Percentiles rank a stretch among this genome's conserved stretches.
Evolutionary conservation across 805 yeast genomes (phyloP).

Genomic region (Candida quercuum): DNA sequence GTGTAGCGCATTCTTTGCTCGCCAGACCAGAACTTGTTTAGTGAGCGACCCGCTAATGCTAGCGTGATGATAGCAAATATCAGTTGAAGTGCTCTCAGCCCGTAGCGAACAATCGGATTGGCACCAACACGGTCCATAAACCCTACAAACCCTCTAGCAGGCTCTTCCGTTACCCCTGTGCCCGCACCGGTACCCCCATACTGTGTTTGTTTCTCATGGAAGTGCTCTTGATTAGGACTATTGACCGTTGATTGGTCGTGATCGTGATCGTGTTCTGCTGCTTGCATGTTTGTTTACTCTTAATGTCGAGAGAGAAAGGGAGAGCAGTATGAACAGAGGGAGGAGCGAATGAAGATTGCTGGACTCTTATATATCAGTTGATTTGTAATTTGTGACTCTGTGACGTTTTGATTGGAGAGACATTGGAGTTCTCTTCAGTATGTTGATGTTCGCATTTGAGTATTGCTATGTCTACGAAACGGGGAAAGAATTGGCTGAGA

Average conservation of each 20-base stretch:
- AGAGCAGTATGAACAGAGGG: too few relatives aligned
- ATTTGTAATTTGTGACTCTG: too few relatives aligned
- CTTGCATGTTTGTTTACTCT: not conserved
- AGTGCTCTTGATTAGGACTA: constrained; percentile 15
- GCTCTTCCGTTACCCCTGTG: too few relatives aligned
- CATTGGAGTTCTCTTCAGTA: too few relatives aligned
- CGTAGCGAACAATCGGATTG: constrained; percentile 11
- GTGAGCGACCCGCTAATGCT: constrained; percentile 24
- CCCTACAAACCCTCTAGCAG: not conserved
- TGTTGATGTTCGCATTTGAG: too few relatives aligned
- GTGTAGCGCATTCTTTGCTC: constrained; percentile 28
- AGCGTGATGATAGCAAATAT: constrained; percentile 24
- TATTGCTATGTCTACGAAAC: too few relatives aligned
- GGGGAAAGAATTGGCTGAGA: too few relatives aligned
- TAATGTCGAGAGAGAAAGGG: too few relatives aligned
- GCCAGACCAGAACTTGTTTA: constrained; percentile 17
- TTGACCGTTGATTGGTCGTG: constrained; percentile 22
- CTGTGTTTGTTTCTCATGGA: constrained; percentile 11
- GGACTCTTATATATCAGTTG: too few relatives aligned
- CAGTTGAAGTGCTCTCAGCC: constrained; percentile 20
- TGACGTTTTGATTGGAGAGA: too few relatives aligned
- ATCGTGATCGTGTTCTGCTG: constrained; percentile 4
- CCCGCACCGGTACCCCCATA: not conserved
- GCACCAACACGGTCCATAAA: constrained; percentile 1
- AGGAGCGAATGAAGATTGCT: too few relatives aligned